These are phyloP conservation scores for Geotrichum klebahnii DNA, from an alignment of 1,139 yeast genomes.

Conservation along the genomic window DNA sequence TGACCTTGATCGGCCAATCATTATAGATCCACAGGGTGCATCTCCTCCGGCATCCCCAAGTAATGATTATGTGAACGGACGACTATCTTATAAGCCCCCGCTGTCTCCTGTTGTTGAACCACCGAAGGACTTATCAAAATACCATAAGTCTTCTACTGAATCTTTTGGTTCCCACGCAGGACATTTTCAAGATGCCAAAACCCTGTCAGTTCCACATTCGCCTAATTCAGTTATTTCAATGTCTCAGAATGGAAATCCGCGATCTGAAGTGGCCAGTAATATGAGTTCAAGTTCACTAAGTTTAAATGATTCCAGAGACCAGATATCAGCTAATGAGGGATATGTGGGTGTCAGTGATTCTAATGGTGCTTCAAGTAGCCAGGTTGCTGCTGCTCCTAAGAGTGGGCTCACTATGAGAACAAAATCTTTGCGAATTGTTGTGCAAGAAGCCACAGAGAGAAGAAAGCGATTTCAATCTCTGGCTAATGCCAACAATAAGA, in stretches of 20 bases:
- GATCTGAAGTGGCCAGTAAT: background rate
- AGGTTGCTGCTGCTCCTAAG: slow-evolving; percentile 1
- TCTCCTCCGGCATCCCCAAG: slow-evolving; percentile 59
- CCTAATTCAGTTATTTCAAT: background rate
- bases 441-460: slow-evolving; percentile 78
- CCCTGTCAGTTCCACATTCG: slow-evolving; percentile 5
- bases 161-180: slow-evolving; percentile 1
- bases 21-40: slow-evolving; percentile 54
- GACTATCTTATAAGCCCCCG: slow-evolving; percentile 21
- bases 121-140: slow-evolving; percentile 1
- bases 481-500: slow-evolving; percentile 30
- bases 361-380: slow-evolving; percentile 2
- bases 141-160: background rate
- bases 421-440: slow-evolving; percentile 88
- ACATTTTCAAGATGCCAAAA: slow-evolving; percentile 5
- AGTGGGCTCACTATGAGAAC: slow-evolving; percentile 38
- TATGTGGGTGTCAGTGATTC: slow-evolving; percentile 5
- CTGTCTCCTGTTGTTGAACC: slow-evolving; percentile 33
- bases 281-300: background rate
- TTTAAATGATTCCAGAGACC: background rate
- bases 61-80: slow-evolving; percentile 16
- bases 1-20: slow-evolving; percentile 85
- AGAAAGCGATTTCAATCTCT: slow-evolving; percentile 42
- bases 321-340: background rate
- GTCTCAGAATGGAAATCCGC: background rate